Evolutionary conservation across 78 protist genomes (phyloP), one percentile per base, ranked within the genome.

Genomic region (Cavenderia fasciculata): DNA sequence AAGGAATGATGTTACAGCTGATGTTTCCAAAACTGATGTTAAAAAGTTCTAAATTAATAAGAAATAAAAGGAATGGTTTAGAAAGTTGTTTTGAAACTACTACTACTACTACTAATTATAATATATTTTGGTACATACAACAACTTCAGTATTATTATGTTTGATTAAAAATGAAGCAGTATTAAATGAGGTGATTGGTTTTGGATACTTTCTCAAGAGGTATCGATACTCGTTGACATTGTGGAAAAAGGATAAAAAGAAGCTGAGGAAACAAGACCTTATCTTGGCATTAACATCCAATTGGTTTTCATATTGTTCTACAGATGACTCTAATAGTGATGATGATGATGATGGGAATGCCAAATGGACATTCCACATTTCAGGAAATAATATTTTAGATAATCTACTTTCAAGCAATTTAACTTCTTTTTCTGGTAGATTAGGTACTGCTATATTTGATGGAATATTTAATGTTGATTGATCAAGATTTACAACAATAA

Each of bases 401-500:
- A 82, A 19, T 16, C 31, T 21, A 0, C 59, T 49, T 31, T 82
- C 65, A 14, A 82, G 54, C n/a, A 25, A 16, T 8, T 10, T 40
- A 19, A 14, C 43, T 68, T 82, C 62, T 41, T 34, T 33, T 11
- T 82, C 90, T 12, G 90, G 78, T 43, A 82, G 44, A 27, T 18
- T 49, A 29, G 52, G 52, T 8, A 18, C 31, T n/a, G 70, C 34
- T 4, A 52, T 43, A 0, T 44, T 41, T 29, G 54, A 47, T 38
- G 72, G 86, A n/a, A 62, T 38, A 1, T 40, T 47, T 2, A 86
- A 25, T 14, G 34, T 33, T 47, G 72, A 74, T 31, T 49, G n/a
- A 74, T 93, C 95, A 14, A 93, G 86, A 73, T 93, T 71, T 23
- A 93, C 69, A 0, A 87, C 85, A 8, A 79, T 27, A 38, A 92